Conservation (phyloP, 176 grass and related monocot species). For the Hordeum vulgare region MorexV3_pseudomolecules_assembly NC_058518.1:514994897-514995396, state of each 20-base stretch:
- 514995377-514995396: neutral
- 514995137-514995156: neutral
- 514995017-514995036: too few species aligned
- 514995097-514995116: too few species aligned
- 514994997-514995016: too few species aligned
- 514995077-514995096: neutral
- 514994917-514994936: too few species aligned
- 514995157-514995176: neutral
- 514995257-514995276: neutral
- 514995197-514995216: neutral
- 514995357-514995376: neutral
- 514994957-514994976: too few species aligned
- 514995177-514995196: neutral
- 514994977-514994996: too few species aligned
- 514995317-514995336: neutral
- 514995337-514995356: neutral
- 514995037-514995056: too few species aligned
- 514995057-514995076: too few species aligned
- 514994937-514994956: too few species aligned
- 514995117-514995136: neutral
- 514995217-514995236: conserved; percentile 4
- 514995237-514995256: neutral
- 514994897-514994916: too few species aligned
- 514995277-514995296: conserved; percentile 7
- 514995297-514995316: conserved; percentile 19